Base-by-base conservation (phyloP, 148 eudicot species). In the Camellia lanceoleosa region DNA sequence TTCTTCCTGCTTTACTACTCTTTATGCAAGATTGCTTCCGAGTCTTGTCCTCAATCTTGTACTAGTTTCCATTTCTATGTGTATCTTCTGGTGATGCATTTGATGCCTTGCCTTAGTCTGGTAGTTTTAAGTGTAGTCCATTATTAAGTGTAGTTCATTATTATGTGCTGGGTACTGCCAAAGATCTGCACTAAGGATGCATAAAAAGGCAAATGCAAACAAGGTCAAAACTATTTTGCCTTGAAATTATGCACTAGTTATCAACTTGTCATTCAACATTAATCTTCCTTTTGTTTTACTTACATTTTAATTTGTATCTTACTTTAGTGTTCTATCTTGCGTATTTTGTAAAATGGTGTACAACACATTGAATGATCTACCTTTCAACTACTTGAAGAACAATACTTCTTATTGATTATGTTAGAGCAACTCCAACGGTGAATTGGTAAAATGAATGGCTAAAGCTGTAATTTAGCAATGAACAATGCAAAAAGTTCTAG, bases 81-180 rank as follows among this genome's bases (percentile, higher is more conserved):
- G 5, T 46, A 13, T 69, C 41, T 70, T 20, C 55, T 69, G 73
- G 73, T 69, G n/a, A 69, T 44, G 47, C n/a, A 69, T 46, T 69
- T 49, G 38, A 70, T 70, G 63, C 62, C 52, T 49, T 49, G 52
- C 52, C 63, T 51, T 46, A 46, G 58, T 49, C 10, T 71, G 1
- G n/a, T 75, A 60, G 68, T n/a, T 44, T n/a, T 41, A 4, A 47
- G 69, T 62, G 69, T 19, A 58, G 15, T 59, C 5, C 14, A 43
- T 61, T 30, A 30, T 30, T 8, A 4, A 47, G 69, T 62, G 69
- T 19, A 58, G 15, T 59, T 6, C 11, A 43, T 61, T 43, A 11
- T 43, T 43, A 11, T 60, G 7, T 70, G 42, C 52, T 10, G n/a
- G 19, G 30, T 10, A n/a, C 74, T 71, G 74, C 41, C 30, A 15